These are phyloP conservation scores for Scedosporium apiospermum DNA, from an alignment of 2,329 filamentous ascomycete genomes.

Conservation along the genomic window DNA sequence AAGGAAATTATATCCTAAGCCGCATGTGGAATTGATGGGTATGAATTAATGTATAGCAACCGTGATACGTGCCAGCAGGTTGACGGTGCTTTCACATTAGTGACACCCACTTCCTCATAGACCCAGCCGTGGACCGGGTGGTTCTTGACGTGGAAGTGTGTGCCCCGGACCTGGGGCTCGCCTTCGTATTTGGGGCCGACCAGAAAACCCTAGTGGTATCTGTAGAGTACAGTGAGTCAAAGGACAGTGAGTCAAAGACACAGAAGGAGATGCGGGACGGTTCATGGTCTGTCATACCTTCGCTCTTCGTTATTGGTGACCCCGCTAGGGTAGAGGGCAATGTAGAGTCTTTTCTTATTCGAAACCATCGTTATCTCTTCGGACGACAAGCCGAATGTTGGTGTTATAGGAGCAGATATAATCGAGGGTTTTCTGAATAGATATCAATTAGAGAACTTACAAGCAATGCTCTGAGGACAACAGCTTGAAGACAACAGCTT, in stretches of 20 bases:
- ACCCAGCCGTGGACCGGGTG: conserved; percentile 12
- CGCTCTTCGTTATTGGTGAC: conserved; percentile 14
- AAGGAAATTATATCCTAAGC: too few relatives aligned
- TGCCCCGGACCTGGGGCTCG: conserved; percentile 6
- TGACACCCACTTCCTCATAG: conserved; percentile 15
- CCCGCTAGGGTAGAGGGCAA: conserved; percentile 21
- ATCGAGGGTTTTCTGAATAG: too few relatives aligned
- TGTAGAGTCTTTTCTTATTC: conserved; percentile 21
- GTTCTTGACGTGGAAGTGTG: conserved; percentile 24
- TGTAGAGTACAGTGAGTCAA: conserved; percentile 9
- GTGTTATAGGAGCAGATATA: not conserved
- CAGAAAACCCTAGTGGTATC: conserved; percentile 21
- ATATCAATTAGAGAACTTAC: too few relatives aligned
- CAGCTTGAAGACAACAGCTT: too few relatives aligned
- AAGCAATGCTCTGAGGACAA: too few relatives aligned
- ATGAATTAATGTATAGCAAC: too few relatives aligned
- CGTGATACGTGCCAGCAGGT: conserved; percentile 25
- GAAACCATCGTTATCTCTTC: conserved; percentile 9
- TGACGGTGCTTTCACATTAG: conserved; percentile 15
- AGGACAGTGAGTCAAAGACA: not conserved
- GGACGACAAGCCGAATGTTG: not conserved
- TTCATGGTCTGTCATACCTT: conserved; percentile 11
- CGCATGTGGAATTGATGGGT: too few relatives aligned
- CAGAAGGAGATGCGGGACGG: conserved; percentile 9
- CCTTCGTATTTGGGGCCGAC: conserved; percentile 20